These are phyloP conservation scores for Thelonectria olida DNA, from an alignment of 2,329 filamentous ascomycete species.

Conservation along the genomic window DNA sequence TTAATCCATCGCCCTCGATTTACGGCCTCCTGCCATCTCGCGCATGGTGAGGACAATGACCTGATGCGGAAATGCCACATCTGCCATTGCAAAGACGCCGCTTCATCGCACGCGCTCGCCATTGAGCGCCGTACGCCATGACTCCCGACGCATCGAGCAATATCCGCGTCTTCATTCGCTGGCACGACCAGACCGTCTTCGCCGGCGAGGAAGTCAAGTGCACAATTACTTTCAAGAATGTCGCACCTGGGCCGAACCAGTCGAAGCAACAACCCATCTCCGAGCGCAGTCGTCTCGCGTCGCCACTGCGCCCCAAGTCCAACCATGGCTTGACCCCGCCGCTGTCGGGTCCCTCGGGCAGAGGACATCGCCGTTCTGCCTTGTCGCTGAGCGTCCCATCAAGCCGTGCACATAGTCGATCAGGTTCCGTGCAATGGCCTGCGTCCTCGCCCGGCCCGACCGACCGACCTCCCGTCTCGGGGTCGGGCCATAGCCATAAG, in stretches of 20 bases:
- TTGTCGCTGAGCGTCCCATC: conserved; percentile 69
- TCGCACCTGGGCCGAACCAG: conserved; percentile 59
- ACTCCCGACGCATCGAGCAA: conserved; percentile 65
- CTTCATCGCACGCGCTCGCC: conserved; percentile 40
- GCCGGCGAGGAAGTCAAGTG: conserved; percentile 96
- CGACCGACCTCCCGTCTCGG: conserved; percentile 34
- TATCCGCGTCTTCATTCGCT: conserved; percentile 95
- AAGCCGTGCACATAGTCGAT: conserved; percentile 53
- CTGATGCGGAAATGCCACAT: conserved; percentile 43
- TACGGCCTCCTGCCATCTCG: conserved; percentile 1
- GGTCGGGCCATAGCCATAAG: conserved; percentile 69
- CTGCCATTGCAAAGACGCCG: conserved; percentile 37
- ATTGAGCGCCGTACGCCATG: conserved; percentile 54
- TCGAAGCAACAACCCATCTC: conserved; percentile 37
- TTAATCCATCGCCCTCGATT: conserved; percentile 13
- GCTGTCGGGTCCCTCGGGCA: conserved; percentile 49
- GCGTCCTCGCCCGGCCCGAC: conserved; percentile 41
- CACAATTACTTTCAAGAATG: conserved; percentile 95
- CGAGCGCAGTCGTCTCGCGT: conserved; percentile 50
- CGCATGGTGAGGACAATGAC: conserved; percentile 29
- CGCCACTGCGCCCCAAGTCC: conserved; percentile 56
- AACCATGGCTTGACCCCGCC: conserved; percentile 56
- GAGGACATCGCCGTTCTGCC: conserved; percentile 71
- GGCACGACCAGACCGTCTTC: conserved; percentile 94
- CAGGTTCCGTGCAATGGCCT: conserved; percentile 59